Base-by-base conservation (phyloP, 2,329 filamentous ascomycete species). In the Sordariomycetes sp. region DNA sequence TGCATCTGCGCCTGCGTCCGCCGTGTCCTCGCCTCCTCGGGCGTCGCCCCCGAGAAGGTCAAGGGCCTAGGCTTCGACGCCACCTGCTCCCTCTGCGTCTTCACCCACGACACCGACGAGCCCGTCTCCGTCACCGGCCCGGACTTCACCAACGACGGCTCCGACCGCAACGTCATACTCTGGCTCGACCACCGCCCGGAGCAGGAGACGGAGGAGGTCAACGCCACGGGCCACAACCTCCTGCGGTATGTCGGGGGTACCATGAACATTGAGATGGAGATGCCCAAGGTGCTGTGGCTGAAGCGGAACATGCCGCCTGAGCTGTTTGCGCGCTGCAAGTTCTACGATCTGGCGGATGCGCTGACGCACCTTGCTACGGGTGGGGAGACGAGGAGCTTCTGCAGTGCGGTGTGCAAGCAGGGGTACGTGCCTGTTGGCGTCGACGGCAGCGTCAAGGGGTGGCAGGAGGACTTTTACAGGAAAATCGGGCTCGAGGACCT, bases 261-360 rank as follows among this genome's bases (percentile, higher is more conserved):
- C 69, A 99, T 99, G 94, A 96, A 90, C 69, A 92, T 96, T 62
- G 94, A 99, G 76, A 99, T 99, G 94, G 94, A 99, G 71, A 95
- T 99, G 58, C 94, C 94, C 62, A 99, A 99, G 74, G 89, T 96
- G 1, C 78, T 97, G 59, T 99, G 94, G 94, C 79, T 99, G 67
- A 97, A 97, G 80, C 96, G 96, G 72, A 82, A 97, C 73, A 97
- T 99, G 94, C 87, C 94, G 2, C 79, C 87, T 57, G 89, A 96
- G 65, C 77, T 94, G 17, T 99, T 97, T 65, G 85, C 86, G 58
- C 84, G 86, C 61, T 96, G 91, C 83, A 96, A 96, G 72, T 99
- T 99, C 68, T 99, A 96, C 70, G 94, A 99, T 67, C 73, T 99
- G 65, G 85, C 85, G 0, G 94, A 99, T 72, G 94, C 90, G 13